Base-by-base conservation (phyloP, 176 grass and related monocot genomes). In the Phoenix dactylifera region DNA sequence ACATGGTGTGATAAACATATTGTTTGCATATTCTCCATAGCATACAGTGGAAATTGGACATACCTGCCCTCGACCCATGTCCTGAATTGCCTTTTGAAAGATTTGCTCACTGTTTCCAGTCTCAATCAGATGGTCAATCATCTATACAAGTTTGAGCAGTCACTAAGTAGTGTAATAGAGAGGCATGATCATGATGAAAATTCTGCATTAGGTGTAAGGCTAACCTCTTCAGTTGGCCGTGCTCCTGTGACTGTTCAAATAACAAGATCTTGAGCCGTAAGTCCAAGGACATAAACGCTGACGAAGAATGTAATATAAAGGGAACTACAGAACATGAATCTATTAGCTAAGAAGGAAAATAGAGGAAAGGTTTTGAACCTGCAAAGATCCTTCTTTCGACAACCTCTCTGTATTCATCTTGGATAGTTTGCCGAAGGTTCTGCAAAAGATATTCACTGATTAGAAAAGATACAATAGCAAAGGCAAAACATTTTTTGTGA, bases 91-190 rank as follows among this genome's bases (percentile, higher is more conserved):
- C 22, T 74, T 90, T 63, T 90, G 75, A 6, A 96, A 90, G 39
- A 96, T 87, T 72, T 89, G 83, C 69, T 96, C 91, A 6, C 80
- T 96, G 57, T 85, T 84, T 51, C 91, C 91, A 16, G 91, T 90
- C n/a, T 83, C 84, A 57, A 96, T 96, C 23, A 96, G 69, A 32
- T 28, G 70, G 24, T 96, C 91, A 14, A 90, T 82, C 39, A 74
- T 75, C 87, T 96, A 57, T 2, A 74, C 74, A 59, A 68, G 28
- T 52, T 68, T 60, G 19, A 72, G 51, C n/a, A 72, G 14, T 57
- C 7, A 54, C 24, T n/a, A 63, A 19, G 3, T 18, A 25, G 32
- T 3, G 56, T 5, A 0, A 48, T 22, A 44, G 35, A 12, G 16
- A 57, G 54, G 52, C 16, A 49, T 59, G 17, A 16, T 59, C 15